A percentile compares a stretch with the other conserved stretches of the same genome.
Conservation (phyloP, 2,329 filamentous ascomycete genomes). For the Hypomyces perniciosus region DNA sequence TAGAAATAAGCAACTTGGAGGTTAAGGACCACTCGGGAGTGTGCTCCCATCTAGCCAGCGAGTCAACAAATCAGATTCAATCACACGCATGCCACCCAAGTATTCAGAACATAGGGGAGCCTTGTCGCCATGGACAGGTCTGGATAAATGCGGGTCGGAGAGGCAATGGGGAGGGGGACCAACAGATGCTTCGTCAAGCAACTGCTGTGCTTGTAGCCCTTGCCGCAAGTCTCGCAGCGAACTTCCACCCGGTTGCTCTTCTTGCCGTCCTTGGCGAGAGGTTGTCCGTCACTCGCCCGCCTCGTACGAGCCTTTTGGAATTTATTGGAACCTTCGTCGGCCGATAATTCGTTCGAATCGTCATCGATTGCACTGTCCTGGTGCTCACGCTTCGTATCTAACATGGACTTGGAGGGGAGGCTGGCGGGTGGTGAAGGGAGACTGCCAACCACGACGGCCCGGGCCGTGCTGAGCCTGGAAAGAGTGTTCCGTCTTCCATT, state of each 20-base stretch:
- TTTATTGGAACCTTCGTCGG: conserved; percentile 46
- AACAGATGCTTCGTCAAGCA: conserved; percentile 99
- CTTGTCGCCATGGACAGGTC: conserved; percentile 9
- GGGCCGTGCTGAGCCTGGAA: conserved; percentile 55
- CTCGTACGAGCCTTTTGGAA: conserved; percentile 46
- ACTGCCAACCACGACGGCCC: conserved; percentile 48
- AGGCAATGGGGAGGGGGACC: conserved; percentile 57
- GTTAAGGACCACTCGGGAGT: conserved; percentile 97
- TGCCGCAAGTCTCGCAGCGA: conserved; percentile 95
- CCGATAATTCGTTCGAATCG: conserved; percentile 54
- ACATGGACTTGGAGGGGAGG: conserved; percentile 52
- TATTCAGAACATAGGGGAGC: neutral
- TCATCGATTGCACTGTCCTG: conserved; percentile 64
- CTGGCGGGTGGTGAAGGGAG: conserved; percentile 62
- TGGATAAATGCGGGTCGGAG: conserved; percentile 1
- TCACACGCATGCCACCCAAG: neutral
- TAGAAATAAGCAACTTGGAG: conserved; percentile 96
- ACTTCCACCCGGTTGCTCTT: conserved; percentile 79
- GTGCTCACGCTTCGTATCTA: conserved; percentile 42
- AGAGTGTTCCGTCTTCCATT: conserved; percentile 60
- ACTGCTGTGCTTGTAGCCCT: conserved; percentile 99
- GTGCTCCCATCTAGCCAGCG: conserved; percentile 82
- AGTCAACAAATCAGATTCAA: conserved; percentile 22
- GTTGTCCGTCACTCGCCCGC: conserved; percentile 80
- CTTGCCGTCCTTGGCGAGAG: conserved; percentile 75